Base-by-base conservation (phyloP, 768 basidiomycete genomes). In the Boletus fagicola region DNA sequence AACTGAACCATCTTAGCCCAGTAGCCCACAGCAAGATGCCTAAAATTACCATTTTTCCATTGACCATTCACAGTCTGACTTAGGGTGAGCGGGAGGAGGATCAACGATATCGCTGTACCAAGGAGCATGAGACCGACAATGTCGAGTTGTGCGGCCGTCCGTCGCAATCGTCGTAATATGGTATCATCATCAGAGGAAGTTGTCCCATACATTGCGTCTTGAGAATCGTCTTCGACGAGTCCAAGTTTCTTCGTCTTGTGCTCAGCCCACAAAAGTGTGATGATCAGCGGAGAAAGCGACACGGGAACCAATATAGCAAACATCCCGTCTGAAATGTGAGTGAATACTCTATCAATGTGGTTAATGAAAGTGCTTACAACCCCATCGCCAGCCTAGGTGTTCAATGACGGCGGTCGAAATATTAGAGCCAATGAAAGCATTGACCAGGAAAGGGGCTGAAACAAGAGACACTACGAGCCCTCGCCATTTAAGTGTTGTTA, bases 381-480 rank as follows among this genome's bases (percentile, higher is more conserved):
- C 86, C 86, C 86, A 87, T 68, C 86, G 71, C 86, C 86, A 88
- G 8, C 82, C 80, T 42, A 79, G 54, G 36, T 80, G 72, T 57
- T 72, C 72, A 24, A 79, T 62, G 30, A 80, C 68, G 22, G 62
- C 57, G 8, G 82, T 65, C n/a, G 82, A 76, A 48, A 87, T 78
- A 63, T 83, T 84, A n/a, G 82, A 74, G n/a, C 84, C 84, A 55
- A 87, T 74, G 64, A 85, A 86, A 3, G 76, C 83, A 66, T 87
- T 87, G 68, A 87, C 74, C 58, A 87, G 71, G 70, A 82, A 84
- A 4, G 83, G 83, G 42, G 76, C 59, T 8, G 79, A 77, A 13
- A 76, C 77, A 30, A 84, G 69, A 8, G 72, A 72, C 8, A 75
- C 76, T 28, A 83, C 77, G 24, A 83, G 67, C 9, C 83, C 82